phyloP scores from a whole-genome alignment of 495 filamentous ascomycete genomes.

The Penicillium robsamsonii region DNA sequence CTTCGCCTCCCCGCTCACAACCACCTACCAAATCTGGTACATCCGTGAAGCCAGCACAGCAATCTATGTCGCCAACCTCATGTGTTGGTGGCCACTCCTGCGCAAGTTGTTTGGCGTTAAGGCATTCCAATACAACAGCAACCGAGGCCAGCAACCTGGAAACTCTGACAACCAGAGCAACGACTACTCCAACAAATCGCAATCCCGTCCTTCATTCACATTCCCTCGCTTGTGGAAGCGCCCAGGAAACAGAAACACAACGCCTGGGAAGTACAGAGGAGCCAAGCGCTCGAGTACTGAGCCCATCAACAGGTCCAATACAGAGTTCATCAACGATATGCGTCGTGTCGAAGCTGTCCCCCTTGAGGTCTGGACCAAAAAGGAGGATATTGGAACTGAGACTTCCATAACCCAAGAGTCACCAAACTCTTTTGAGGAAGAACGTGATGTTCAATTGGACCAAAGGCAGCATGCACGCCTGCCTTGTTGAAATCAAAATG shows the following conservation, averaged over 20 bases:
- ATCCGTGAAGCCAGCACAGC: conserved; percentile 62
- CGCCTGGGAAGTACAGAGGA: background rate
- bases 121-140: conserved; percentile 33
- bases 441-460: background rate
- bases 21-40: conserved; percentile 60
- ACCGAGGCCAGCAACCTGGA: conserved; percentile 23
- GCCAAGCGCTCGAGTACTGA: conserved; percentile 22
- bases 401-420: background rate
- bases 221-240: conserved; percentile 15
- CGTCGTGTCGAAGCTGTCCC: conserved; percentile 13
- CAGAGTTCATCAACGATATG: conserved; percentile 14
- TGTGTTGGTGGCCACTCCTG: conserved; percentile 59
- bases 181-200: conserved; percentile 15
- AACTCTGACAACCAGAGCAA: conserved; percentile 21
- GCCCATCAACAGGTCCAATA: conserved; percentile 20
- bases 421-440: background rate
- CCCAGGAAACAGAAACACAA: conserved; percentile 4
- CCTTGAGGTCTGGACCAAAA: conserved; percentile 16
- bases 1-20: conserved; percentile 53
- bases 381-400: background rate
- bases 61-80: conserved; percentile 62
- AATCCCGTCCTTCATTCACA: conserved; percentile 24
- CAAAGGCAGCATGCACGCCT: background rate
- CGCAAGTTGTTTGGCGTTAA: conserved; percentile 49
- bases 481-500: background rate